Conservation (phyloP, 495 filamentous ascomycete species). For the Aspergillus conjunctus region DNA sequence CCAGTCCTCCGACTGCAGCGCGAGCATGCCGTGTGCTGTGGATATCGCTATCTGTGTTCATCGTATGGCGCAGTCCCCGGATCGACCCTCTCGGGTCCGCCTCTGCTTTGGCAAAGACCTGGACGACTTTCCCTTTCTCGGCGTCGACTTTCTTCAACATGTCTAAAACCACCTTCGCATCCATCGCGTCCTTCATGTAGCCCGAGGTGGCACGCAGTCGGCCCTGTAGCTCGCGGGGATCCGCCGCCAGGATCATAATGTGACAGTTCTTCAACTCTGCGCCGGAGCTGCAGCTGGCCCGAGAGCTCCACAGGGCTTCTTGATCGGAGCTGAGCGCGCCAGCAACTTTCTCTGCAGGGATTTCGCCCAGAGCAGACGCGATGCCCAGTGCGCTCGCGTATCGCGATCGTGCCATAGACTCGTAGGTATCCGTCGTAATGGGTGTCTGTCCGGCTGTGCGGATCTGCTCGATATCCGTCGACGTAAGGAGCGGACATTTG, state of each 20-base stretch:
- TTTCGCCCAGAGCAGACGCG: slow-evolving; percentile 3
- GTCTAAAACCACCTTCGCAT: slow-evolving; percentile 1
- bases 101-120: slow-evolving; percentile 12
- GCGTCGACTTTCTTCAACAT: slow-evolving; percentile 1
- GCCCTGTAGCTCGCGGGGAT: not conserved
- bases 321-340: not conserved
- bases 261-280: slow-evolving; percentile 12
- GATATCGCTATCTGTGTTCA: slow-evolving; percentile 14
- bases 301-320: slow-evolving; percentile 5
- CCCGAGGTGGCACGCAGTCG: slow-evolving; percentile 6
- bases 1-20: slow-evolving; percentile 12
- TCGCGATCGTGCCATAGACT: slow-evolving; percentile 7
- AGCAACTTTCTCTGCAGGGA: not conserved
- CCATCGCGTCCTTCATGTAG: slow-evolving; percentile 12
- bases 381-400: slow-evolving; percentile 11
- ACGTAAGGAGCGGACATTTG: slow-evolving; percentile 9
- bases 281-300: slow-evolving; percentile 11
- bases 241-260: slow-evolving; percentile 11
- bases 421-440: slow-evolving; percentile 8
- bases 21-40: slow-evolving; percentile 11
- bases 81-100: slow-evolving; percentile 9
- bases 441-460: not conserved
- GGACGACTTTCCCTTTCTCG: slow-evolving; percentile 9
- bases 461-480: slow-evolving; percentile 7
- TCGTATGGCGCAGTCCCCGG: slow-evolving; percentile 7